Evolutionary conservation across 176 grass and related monocot species (phyloP), one percentile per base, ranked within the genome.

Genomic region (Rhynchospora pubera): DNA sequence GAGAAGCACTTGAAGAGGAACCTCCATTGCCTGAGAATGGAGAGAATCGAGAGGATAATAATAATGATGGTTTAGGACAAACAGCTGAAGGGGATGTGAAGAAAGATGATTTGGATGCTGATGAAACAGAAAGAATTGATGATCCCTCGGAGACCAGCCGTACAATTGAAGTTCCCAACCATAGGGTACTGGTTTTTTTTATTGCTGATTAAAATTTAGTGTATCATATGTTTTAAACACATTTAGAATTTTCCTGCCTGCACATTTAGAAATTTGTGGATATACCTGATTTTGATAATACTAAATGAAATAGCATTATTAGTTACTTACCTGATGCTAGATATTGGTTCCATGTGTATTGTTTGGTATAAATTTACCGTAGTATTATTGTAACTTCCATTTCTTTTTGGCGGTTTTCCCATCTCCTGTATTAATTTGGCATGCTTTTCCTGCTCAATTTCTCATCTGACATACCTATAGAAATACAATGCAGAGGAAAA

Each of bases 121-220:
- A 81, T 68, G 71, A 72, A 59, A 73, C 32, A n/a, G 59, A 53
- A 1, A 43, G 51, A 46, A 9, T 14, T 63, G 77, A 1, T 7
- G 51, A 7, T 11, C 77, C 75, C 4, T 84, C 83, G 1, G 85
- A 77, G 2, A 45, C 77, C 18, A 90, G 88, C 9, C 87, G 87
- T 2, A 87, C 34, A 77, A 95, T 95, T 11, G 89, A 95, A 67
- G 93, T 99, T 85, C 96, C 96, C 77, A 99, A 93, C 70, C 92
- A 75, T 63, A 99, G 92, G 96, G 93, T 99, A 90, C 57, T 39
- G 7, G 24, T 48, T 24, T 71, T 74, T 52, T 18, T 56, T 44
- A 42, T 64, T 30, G 8, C 16, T 67, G 58, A 16, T 55, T 69
- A 34, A 30, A 72, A 3, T 44, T 10, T 77, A 66, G 57, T 47